phyloP scores from a whole-genome alignment of 2,329 filamentous ascomycete species.

The Microcyclospora pomicola region DNA sequence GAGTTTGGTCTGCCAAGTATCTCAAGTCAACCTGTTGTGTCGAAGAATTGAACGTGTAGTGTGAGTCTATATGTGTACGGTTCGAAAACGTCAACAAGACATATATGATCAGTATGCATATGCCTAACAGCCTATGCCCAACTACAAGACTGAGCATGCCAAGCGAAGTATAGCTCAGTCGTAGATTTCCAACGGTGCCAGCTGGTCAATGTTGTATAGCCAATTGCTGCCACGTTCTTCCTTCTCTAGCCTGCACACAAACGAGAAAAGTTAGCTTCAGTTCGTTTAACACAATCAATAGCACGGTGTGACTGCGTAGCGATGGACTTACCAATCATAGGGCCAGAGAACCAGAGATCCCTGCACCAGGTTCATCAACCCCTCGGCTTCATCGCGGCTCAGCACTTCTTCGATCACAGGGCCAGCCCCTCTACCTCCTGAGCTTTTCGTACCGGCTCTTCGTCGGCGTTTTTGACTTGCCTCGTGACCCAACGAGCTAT shows the following conservation, averaged over 20 bases:
- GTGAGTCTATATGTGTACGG: too few relatives aligned
- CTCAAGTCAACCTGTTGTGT: too few relatives aligned
- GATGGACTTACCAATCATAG: constrained; percentile 60
- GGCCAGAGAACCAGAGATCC: constrained; percentile 85
- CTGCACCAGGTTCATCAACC: constrained; percentile 67
- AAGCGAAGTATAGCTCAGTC: constrained; percentile 8
- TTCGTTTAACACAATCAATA: constrained; percentile 1
- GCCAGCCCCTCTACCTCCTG: constrained; percentile 32
- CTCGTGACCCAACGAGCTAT: constrained; percentile 8
- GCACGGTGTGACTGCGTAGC: background rate
- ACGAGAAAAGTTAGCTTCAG: constrained; percentile 3
- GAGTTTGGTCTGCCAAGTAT: too few relatives aligned
- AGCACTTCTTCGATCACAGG: constrained; percentile 62
- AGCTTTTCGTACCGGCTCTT: constrained; percentile 56
- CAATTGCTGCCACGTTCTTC: constrained; percentile 92
- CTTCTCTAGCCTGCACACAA: constrained; percentile 51
- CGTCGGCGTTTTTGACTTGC: constrained; percentile 46
- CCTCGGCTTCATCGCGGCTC: constrained; percentile 61
- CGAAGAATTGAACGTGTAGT: too few relatives aligned
- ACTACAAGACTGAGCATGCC: too few relatives aligned
- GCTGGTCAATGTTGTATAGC: constrained; percentile 91
- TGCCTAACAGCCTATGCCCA: too few relatives aligned
- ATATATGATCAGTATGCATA: too few relatives aligned
- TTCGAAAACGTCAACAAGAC: too few relatives aligned
- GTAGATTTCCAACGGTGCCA: constrained; percentile 94